Percentiles rank a stretch among this genome's conserved stretches.
phyloP scores from a whole-genome alignment of 345 rosid species.

The Brassica carinata region DNA sequence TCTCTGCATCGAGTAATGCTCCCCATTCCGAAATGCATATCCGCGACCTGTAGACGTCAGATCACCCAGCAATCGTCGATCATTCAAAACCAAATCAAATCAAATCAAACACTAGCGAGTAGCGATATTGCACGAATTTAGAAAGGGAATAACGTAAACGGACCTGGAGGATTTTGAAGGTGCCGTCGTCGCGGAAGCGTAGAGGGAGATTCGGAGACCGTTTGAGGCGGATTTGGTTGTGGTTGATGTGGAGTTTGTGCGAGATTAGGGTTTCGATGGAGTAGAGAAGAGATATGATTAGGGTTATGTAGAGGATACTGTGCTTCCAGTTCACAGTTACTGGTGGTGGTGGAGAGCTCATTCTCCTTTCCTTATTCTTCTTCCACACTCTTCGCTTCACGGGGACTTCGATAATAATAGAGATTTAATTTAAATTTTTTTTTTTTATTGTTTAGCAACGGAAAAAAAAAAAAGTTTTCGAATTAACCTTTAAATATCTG shows the following conservation, averaged over 20 bases:
- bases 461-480: no score
- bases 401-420: not conserved
- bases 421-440: no score
- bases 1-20: conserved; percentile 70
- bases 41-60: conserved; percentile 61
- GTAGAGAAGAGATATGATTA: conserved; percentile 49
- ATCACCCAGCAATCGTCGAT: not conserved
- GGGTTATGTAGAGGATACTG: conserved; percentile 46
- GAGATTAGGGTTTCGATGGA: conserved; percentile 50
- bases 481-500: no score
- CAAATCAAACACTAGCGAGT: not conserved
- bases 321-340: conserved; percentile 39
- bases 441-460: no score
- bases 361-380: conserved; percentile 3
- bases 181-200: conserved; percentile 74
- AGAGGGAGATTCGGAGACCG: conserved; percentile 65
- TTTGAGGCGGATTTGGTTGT: conserved; percentile 53
- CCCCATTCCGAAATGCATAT: conserved; percentile 91
- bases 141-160: not conserved
- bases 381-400: not conserved
- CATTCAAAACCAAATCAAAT: not conserved
- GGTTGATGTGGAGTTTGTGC: conserved; percentile 44
- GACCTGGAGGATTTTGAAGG: conserved; percentile 97
- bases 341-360: conserved; percentile 6
- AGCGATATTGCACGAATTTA: not conserved